Evolutionary conservation across 2,329 filamentous ascomycete species (phyloP), one percentile per base, ranked within the genome.

Genomic region (Curvularia sp.): DNA sequence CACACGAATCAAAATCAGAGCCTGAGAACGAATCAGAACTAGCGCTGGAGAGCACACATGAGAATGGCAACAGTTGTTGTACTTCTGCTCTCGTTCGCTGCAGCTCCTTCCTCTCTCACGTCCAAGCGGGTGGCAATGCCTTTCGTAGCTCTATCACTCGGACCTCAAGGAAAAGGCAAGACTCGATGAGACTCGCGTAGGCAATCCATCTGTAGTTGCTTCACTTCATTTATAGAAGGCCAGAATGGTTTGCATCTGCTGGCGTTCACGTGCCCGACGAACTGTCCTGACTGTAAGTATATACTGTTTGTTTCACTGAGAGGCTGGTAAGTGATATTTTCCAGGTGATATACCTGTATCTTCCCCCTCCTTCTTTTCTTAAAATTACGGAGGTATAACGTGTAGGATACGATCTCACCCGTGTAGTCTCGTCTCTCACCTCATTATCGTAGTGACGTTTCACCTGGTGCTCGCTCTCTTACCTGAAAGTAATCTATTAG

Each of bases 1-100:
- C 5, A 5, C 6, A 15, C 6, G 53, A 15, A 68, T 28, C 4
- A 8, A n/a, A 8, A 7, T n/a, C 13, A 7, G 26, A 26, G 33
- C 15, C 15, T 9, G 15, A 49, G 2, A 18, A 65, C 70, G 49
- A 74, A 63, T 18, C 13, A n/a, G 5, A n/a, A 38, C 5, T 18
- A 18, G 18, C 5, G 5, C 6, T 38, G 35, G 18, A 18, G 15
- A 38, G 35, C 7, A 18, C 5, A 3, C 35, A 38, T 38, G 15
- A 7, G 2, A 18, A 18, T n/a, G 35, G 15, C 35, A 5, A n/a
- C 15, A 38, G 2, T 38, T 38, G 5, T 15, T 18, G 15, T 38
- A 18, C 5, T 38, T 7, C n/a, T 38, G 35, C 35, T 6, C 35
- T n/a, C 15, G 13, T 7, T 7, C 35, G 35, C 35, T 15, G 4